These are phyloP conservation scores for Amaranthus tricolor DNA, from an alignment of 179 eudicot species.

Conservation along the genomic window DNA sequence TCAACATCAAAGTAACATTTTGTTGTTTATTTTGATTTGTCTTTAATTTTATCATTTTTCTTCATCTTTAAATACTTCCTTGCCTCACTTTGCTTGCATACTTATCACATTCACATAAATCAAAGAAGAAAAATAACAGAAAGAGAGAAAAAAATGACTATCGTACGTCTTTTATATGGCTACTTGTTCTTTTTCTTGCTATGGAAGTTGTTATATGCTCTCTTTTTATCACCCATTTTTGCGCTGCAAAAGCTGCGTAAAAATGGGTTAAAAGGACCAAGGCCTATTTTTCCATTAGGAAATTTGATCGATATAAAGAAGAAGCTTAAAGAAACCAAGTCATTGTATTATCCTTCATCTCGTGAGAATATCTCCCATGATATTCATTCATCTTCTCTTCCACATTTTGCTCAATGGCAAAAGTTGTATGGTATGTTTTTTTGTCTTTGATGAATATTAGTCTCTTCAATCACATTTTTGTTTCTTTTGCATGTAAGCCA, in stretches of 20 bases:
- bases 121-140: neutral
- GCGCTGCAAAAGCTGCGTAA: slow-evolving; percentile 37
- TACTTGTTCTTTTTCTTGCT: slow-evolving; percentile 22
- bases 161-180: slow-evolving; percentile 8
- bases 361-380: slow-evolving; percentile 43
- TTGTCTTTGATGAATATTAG: neutral
- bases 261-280: slow-evolving; percentile 68
- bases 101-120: neutral
- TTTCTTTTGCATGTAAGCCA: neutral
- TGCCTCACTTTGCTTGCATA: neutral
- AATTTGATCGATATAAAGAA: slow-evolving; percentile 56
- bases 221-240: slow-evolving; percentile 47
- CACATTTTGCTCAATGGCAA: slow-evolving; percentile 79
- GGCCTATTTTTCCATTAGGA: slow-evolving; percentile 73
- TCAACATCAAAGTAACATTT: no score
- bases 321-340: slow-evolving; percentile 17
- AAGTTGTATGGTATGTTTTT: slow-evolving; percentile 52
- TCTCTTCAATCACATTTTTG: neutral
- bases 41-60: no score
- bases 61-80: slow-evolving; percentile 20
- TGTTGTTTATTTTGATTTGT: no score
- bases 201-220: slow-evolving; percentile 42
- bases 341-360: neutral
- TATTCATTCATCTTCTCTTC: slow-evolving; percentile 72
- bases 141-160: neutral